Base-by-base conservation (phyloP, 805 yeast species). In the Suhomyces emberorum region DNA sequence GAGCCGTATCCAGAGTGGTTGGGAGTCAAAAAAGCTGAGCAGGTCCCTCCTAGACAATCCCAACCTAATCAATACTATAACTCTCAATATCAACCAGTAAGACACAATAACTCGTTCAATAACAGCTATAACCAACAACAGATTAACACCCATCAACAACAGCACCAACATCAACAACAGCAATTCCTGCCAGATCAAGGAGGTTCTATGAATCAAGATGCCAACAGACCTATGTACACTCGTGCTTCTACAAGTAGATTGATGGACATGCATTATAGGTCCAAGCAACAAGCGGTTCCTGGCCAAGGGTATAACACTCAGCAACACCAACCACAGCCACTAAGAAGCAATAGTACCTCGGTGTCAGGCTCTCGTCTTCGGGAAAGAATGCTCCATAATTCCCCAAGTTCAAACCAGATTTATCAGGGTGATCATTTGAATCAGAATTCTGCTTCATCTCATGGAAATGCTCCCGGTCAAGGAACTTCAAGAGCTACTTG, bases 1-100 rank as follows among this genome's bases (percentile, higher is more conserved):
- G 51, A 54, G 32, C 57, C 62, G n/a, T 68, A 60, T 37, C 74
- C 74, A 16, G 72, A 65, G 19, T 68, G 74, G 74, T 53, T 68
- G 22, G 74, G 72, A 4, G 63, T 51, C 10, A 52, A 23, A 12
- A 27, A 29, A 15, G 12, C 25, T 10, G 15, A 20, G 18, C 11
- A 17, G 17, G 44, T 21, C 19, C 42, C 33, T 8, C 26, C 26
- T 11, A 41, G 34, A 26, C 47, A 43, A 26, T 34, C 12, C 20
- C 44, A 45, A 19, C 47, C 38, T 15, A 35, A 32, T 4, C 38
- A 34, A 21, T 20, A 30, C 23, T 29, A 27, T 15, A 41, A 37
- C 36, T 42, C 54, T 1, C 41, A 35, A 32, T 40, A 29, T 37
- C 40, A 41, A 27, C 48, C 48, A 1, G 45, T 44, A 6, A 19